Evolutionary conservation across 129 eudicot genomes (phyloP), one percentile per base, ranked within the genome.

Genomic region (Rutidosis leptorrhynchoides): DNA sequence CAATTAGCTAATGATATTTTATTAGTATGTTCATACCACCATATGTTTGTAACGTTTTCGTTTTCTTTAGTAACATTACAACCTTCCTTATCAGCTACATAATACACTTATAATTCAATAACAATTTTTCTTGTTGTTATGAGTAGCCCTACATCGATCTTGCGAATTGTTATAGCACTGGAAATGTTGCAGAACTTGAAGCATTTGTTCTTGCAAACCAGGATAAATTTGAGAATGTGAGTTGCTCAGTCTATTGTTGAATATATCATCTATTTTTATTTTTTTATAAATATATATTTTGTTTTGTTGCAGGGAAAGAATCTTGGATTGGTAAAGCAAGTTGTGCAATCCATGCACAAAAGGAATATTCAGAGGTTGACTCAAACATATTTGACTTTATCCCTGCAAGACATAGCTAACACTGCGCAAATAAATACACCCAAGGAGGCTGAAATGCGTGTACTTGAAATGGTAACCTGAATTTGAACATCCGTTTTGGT

Each of bases 401-500:
- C 98, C 61, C 95, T 93, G 21, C 87, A 93, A 80, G 98, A 89
- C 76, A 93, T 93, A 53, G 98, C 98, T 21, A 84, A 79, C 71
- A 83, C 86, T 16, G 98, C 91, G 48, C 85, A 86, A 56, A 78
- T 93, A 52, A 84, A 60, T 40, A 80, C 92, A 76, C 74, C 96
- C 19, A 93, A 76, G 69, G 95, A 88, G 74, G 98, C 98, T 45
- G 98, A 93, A 81, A 86, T 93, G 96, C 98, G 86, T 82, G 98
- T 93, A 10, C 96, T 93, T 71, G 87, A 93, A 78, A 93, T 93
- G 98, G 98, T 93, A 87, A 22, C 56, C 73, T 24, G 26, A 33
- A 33, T 42, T 11, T 74, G 2, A 7, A 48, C 48, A 16, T 51
- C 0, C 61, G 27, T 25, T 53, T 51, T 79, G 25, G 33, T 49